A percentile compares a stretch with the other conserved stretches of the same genome.
These are phyloP conservation scores for Lathyrus sativus DNA, from an alignment of 306 rosid genomes.

Conservation along the genomic window DNA sequence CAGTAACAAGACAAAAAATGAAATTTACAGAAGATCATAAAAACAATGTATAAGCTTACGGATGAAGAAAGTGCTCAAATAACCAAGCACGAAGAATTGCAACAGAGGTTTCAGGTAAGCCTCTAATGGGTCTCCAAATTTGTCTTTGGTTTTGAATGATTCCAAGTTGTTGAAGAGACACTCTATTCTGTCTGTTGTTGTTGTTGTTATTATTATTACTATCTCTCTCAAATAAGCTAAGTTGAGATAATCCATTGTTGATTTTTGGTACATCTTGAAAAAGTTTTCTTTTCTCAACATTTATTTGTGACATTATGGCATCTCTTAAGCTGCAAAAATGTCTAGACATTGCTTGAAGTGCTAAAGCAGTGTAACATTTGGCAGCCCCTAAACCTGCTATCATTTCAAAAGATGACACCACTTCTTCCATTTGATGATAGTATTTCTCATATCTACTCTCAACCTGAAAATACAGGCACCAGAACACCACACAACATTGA, in stretches of 20 bases:
- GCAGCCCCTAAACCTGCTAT: constrained; percentile 78
- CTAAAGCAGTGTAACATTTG: constrained; percentile 71
- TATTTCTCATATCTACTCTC: constrained; percentile 73
- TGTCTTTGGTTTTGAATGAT: constrained; percentile 68
- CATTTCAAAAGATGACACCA: constrained; percentile 62
- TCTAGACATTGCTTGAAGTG: constrained; percentile 85
- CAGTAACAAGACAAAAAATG: background rate
- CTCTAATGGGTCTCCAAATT: constrained; percentile 86
- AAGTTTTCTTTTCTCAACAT: constrained; percentile 58
- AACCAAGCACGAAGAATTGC: constrained; percentile 85
- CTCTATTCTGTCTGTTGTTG: constrained; percentile 44
- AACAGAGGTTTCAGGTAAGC: constrained; percentile 83
- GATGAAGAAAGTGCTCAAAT: constrained; percentile 89
- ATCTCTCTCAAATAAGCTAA: constrained; percentile 65
- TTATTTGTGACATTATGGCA: constrained; percentile 61
- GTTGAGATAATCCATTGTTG: constrained; percentile 57
- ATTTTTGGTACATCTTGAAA: constrained; percentile 65
- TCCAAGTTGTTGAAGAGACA: constrained; percentile 73
- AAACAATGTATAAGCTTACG: constrained; percentile 52
- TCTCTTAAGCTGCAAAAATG: constrained; percentile 78
- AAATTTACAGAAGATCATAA: constrained; percentile 10
- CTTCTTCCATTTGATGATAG: constrained; percentile 78
- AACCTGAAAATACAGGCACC: constrained; percentile 49
- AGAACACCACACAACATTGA: no score
- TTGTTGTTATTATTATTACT: background rate